phyloP scores from a whole-genome alignment of 306 rosid genomes.

The Acmispon strigosus region DNA sequence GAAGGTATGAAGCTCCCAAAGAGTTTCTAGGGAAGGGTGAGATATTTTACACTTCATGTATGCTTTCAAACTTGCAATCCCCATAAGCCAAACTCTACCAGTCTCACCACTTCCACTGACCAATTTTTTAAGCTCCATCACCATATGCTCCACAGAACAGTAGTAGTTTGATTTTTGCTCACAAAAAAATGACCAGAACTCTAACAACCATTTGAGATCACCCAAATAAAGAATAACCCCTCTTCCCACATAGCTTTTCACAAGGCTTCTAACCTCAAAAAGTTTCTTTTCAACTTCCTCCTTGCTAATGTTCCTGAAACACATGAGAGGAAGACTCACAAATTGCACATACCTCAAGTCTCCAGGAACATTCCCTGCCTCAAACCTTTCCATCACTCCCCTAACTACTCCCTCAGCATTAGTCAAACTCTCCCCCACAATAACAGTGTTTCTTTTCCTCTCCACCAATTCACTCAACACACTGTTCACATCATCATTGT shows the following conservation, averaged over 20 bases:
- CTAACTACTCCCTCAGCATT: constrained; percentile 40
- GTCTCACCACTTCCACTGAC: constrained; percentile 42
- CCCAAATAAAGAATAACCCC: constrained; percentile 75
- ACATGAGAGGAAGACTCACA: constrained; percentile 59
- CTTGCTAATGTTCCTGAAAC: constrained; percentile 47
- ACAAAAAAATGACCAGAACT: constrained; percentile 59
- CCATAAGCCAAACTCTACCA: constrained; percentile 65
- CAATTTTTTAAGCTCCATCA: constrained; percentile 66
- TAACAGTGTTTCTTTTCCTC: constrained; percentile 52
- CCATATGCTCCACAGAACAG: constrained; percentile 52
- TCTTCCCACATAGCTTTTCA: constrained; percentile 59
- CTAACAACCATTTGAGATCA: constrained; percentile 70
- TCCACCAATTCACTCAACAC: constrained; percentile 50
- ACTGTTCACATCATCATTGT: constrained; percentile 52
- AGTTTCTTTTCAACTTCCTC: constrained; percentile 64
- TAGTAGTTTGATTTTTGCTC: constrained; percentile 38
- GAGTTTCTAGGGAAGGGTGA: constrained; percentile 62
- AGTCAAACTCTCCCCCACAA: constrained; percentile 55
- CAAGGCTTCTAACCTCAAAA: constrained; percentile 55
- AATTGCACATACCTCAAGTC: constrained; percentile 47
- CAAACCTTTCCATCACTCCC: constrained; percentile 67
- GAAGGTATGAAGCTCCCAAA: constrained; percentile 86
- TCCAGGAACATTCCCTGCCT: constrained; percentile 45
- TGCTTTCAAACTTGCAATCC: constrained; percentile 58
- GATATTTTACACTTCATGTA: constrained; percentile 62